Evolutionary conservation across 257 asterid genomes (phyloP).

Genomic region (Solanum gandarillasii): DNA sequence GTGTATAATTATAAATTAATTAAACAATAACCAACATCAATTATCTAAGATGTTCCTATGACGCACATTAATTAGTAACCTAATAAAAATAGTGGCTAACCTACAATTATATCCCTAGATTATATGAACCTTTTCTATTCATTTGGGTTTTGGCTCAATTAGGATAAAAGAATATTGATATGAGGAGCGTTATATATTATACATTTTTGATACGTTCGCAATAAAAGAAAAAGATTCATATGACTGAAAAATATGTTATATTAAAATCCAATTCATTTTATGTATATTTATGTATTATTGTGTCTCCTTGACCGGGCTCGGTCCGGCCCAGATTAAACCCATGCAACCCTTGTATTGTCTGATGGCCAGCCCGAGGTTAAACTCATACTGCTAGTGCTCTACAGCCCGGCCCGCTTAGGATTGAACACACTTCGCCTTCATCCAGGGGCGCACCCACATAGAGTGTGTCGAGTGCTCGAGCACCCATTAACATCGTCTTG

Average conservation of each 20-base stretch:
- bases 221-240: no score
- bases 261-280: neutral
- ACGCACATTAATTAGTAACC: neutral
- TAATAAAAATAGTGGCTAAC: neutral
- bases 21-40: neutral
- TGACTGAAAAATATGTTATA: neutral
- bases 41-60: neutral
- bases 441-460: no score
- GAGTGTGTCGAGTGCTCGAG: no score
- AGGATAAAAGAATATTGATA: neutral
- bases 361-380: no score
- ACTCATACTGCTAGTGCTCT: no score
- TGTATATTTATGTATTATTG: neutral
- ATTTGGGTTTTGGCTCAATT: neutral
- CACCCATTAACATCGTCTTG: no score
- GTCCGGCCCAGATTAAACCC: neutral
- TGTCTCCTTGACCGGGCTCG: neutral
- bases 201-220: neutral
- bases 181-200: neutral
- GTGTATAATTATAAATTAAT: no score
- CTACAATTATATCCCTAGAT: neutral
- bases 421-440: no score
- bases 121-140: neutral
- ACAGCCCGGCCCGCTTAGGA: no score
- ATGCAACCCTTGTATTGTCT: no score